Evolutionary conservation across 257 asterid genomes (phyloP).

Genomic region (Cruciata laevipes): DNA sequence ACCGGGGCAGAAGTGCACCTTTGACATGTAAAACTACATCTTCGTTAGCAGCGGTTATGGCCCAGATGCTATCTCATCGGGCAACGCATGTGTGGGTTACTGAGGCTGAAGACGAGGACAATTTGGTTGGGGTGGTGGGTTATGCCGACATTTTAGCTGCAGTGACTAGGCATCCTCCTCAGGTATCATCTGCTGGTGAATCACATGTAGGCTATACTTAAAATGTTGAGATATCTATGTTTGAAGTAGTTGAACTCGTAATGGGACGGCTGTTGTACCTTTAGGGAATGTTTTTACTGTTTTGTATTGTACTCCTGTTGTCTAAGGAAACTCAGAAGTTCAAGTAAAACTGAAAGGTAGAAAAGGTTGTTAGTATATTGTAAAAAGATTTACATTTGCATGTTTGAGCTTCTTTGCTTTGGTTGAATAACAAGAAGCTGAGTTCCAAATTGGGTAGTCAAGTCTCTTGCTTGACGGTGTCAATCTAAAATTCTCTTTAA

Average conservation of each 20-base stretch:
- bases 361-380: background rate
- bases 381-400: background rate
- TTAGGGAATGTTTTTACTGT: background rate
- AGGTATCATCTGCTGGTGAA: slow-evolving; percentile 33
- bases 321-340: background rate
- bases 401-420: background rate
- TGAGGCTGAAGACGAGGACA: slow-evolving; percentile 61
- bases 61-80: slow-evolving; percentile 94
- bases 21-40: slow-evolving; percentile 74
- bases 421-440: too few species aligned
- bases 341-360: too few species aligned
- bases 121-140: slow-evolving; percentile 77
- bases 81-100: slow-evolving; percentile 99
- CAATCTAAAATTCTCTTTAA: too few species aligned
- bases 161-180: slow-evolving; percentile 59
- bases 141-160: slow-evolving; percentile 83
- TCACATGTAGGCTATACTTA: slow-evolving; percentile 10
- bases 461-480: too few species aligned
- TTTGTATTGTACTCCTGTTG: background rate
- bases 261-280: background rate
- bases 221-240: background rate
- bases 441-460: background rate
- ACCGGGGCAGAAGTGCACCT: slow-evolving; percentile 88
- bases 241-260: background rate
- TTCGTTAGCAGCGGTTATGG: slow-evolving; percentile 95